These are phyloP conservation scores for Erythrophleum fordii DNA, from an alignment of 306 rosid species.

Conservation along the genomic window DNA sequence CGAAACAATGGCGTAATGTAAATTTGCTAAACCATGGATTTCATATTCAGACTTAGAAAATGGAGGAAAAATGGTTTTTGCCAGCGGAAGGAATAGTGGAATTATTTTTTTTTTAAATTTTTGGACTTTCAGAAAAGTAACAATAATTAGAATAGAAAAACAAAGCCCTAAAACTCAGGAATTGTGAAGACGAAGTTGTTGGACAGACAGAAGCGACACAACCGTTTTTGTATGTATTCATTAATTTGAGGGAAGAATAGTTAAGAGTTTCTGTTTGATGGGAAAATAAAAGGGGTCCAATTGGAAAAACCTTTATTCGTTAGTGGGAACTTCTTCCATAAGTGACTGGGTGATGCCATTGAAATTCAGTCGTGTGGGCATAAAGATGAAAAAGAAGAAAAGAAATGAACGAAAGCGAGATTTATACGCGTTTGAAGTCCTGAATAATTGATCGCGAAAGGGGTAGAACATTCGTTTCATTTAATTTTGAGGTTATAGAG, in stretches of 20 bases:
- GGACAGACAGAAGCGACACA: conserved; percentile 36
- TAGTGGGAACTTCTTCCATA: not conserved
- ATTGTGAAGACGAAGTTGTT: conserved; percentile 19
- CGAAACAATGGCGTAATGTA: not conserved
- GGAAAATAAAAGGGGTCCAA: not conserved
- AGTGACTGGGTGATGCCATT: not conserved
- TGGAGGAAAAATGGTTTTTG: not conserved
- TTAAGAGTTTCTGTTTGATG: conserved; percentile 5
- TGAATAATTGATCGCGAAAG: not conserved
- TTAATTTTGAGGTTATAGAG: not conserved
- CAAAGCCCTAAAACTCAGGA: not conserved
- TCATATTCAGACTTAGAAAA: not conserved
- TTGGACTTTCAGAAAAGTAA: not conserved
- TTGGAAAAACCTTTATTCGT: not conserved
- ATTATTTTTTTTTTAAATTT: not conserved
- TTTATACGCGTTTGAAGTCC: not conserved
- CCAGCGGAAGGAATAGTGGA: not conserved
- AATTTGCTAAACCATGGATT: not conserved
- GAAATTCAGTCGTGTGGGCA: not conserved
- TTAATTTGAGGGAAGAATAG: conserved; percentile 26
- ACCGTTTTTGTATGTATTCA: conserved; percentile 48
- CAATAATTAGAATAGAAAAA: not conserved
- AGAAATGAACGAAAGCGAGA: not conserved
- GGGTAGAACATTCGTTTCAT: not conserved
- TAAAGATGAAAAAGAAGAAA: not conserved